Conservation (phyloP, 2,329 filamentous ascomycete genomes). For the Drechslerella dactyloides region DNA sequence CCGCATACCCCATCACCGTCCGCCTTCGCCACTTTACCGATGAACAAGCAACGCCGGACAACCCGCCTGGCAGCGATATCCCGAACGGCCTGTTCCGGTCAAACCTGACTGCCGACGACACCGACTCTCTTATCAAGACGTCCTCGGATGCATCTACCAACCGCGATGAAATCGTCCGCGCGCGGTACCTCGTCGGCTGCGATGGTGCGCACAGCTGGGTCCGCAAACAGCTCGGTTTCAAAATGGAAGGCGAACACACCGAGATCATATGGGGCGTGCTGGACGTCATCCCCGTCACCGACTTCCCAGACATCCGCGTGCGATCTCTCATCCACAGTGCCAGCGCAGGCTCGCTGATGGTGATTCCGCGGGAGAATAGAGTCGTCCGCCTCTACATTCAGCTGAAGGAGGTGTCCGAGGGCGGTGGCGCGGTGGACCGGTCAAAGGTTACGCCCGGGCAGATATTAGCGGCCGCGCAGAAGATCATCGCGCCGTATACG, state of each 20-base stretch:
- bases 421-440: conserved; percentile 64
- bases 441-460: conserved; percentile 69
- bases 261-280: conserved; percentile 64
- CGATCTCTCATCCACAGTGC: conserved; percentile 63
- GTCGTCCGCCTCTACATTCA: conserved; percentile 72
- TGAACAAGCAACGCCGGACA: conserved; percentile 64
- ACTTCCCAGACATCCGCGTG: conserved; percentile 61
- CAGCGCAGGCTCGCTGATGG: conserved; percentile 67
- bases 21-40: conserved; percentile 66
- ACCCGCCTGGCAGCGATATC: conserved; percentile 55
- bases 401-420: conserved; percentile 62
- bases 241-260: conserved; percentile 65
- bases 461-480: conserved; percentile 69
- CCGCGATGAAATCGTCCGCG: conserved; percentile 61
- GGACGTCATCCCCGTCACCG: conserved; percentile 64
- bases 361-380: conserved; percentile 69
- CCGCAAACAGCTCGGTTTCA: conserved; percentile 65
- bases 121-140: conserved; percentile 53
- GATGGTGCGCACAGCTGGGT: conserved; percentile 74
- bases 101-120: conserved; percentile 66
- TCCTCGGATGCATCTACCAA: conserved; percentile 52
- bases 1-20: conserved; percentile 68
- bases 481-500: conserved; percentile 71
- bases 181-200: conserved; percentile 71
- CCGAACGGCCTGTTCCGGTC: conserved; percentile 67